Conservation (phyloP, 2,329 filamentous ascomycete genomes). For the Ophiocordyceps unilateralis region DNA sequence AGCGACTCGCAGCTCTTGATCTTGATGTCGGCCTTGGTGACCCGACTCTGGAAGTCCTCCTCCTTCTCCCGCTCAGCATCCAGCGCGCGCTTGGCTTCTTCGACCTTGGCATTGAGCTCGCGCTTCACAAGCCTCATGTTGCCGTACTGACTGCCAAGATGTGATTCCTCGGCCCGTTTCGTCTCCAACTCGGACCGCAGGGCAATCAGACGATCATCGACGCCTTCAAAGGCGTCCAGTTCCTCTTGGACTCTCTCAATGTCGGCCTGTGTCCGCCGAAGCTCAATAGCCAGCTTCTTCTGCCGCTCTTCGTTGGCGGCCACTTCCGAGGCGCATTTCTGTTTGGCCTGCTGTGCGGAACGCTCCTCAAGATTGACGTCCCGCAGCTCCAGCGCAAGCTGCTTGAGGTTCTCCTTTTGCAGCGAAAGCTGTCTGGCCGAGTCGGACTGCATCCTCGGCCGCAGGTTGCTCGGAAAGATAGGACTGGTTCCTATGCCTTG, state of each 20-base stretch:
- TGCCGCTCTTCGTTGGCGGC: slow-evolving; percentile 22
- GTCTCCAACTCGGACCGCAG: slow-evolving; percentile 41
- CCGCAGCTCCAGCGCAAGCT: slow-evolving; percentile 36
- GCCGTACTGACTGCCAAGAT: slow-evolving; percentile 38
- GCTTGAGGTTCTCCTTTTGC: slow-evolving; percentile 29
- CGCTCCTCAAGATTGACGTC: slow-evolving; percentile 31
- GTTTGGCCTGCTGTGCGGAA: slow-evolving; percentile 27
- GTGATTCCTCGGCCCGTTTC: slow-evolving; percentile 27
- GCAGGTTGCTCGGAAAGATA: slow-evolving; percentile 27
- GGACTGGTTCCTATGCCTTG: slow-evolving; percentile 24
- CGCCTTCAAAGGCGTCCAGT: slow-evolving; percentile 49
- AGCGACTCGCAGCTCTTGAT: slow-evolving; percentile 27
- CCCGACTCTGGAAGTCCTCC: slow-evolving; percentile 23
- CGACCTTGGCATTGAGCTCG: slow-evolving; percentile 25
- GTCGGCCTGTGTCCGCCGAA: slow-evolving; percentile 43
- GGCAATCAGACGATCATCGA: slow-evolving; percentile 46
- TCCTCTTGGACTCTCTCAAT: slow-evolving; percentile 34
- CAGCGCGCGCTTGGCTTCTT: slow-evolving; percentile 20
- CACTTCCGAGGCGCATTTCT: slow-evolving; percentile 27
- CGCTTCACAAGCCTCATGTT: slow-evolving; percentile 30
- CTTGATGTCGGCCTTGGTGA: slow-evolving; percentile 40
- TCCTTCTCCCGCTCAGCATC: slow-evolving; percentile 16
- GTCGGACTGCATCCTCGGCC: slow-evolving; percentile 66
- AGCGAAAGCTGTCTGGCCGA: slow-evolving; percentile 45
- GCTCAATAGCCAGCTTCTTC: slow-evolving; percentile 28